These are phyloP conservation scores for Saturnispora besseyi DNA, from an alignment of 805 yeast species.

Conservation along the genomic window DNA sequence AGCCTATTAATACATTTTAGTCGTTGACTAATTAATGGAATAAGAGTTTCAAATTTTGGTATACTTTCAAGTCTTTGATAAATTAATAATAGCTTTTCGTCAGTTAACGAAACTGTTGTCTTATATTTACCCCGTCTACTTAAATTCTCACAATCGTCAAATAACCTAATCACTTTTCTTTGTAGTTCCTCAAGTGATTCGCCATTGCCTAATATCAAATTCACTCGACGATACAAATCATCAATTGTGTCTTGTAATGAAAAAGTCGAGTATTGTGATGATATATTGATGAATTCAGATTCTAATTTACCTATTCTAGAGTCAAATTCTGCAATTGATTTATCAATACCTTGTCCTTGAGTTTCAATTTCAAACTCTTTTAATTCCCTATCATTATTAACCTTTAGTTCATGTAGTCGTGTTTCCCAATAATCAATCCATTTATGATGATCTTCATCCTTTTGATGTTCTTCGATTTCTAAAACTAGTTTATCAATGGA, in stretches of 20 bases:
- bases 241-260: slow-evolving; percentile 20
- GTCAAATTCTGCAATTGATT: slow-evolving; percentile 6
- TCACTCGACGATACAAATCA: slow-evolving; percentile 20
- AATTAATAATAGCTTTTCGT: slow-evolving; percentile 15
- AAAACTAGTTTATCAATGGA: slow-evolving; percentile 2
- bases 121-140: slow-evolving; percentile 9
- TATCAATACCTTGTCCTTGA: neutral
- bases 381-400: neutral
- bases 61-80: slow-evolving; percentile 16
- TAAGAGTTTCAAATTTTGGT: slow-evolving; percentile 15
- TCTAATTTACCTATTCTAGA: slow-evolving; percentile 15
- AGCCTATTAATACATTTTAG: slow-evolving; percentile 17
- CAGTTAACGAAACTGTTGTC: slow-evolving; percentile 11
- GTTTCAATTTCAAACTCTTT: neutral
- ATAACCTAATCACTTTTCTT: slow-evolving; percentile 11
- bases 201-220: slow-evolving; percentile 16
- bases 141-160: slow-evolving; percentile 8
- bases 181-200: slow-evolving; percentile 13
- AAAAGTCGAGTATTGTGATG: neutral
- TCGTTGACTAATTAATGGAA: slow-evolving; percentile 15
- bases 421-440: slow-evolving; percentile 11
- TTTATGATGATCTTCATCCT: neutral
- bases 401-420: neutral
- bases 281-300: neutral
- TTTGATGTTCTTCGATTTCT: slow-evolving; percentile 4